A percentile compares a stretch with the other conserved stretches of the same genome.
Conservation (phyloP, 148 eudicot species). For the Rhododendron vialii region DNA sequence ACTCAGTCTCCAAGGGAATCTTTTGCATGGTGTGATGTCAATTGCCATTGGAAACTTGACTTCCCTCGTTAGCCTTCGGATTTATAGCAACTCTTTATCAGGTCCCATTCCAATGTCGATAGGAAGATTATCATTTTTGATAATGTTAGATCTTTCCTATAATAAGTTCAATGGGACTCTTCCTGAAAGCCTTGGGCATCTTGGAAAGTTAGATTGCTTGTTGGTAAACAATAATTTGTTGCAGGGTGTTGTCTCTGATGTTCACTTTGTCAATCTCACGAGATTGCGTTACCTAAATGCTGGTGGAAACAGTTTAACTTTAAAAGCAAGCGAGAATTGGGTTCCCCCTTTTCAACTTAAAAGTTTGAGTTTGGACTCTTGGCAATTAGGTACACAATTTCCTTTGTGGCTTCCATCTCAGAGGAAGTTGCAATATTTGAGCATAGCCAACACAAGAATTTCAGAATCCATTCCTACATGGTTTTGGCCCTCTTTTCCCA, state of each 20-base stretch:
- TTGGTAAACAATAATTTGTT: not conserved
- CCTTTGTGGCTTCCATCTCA: conserved; percentile 9
- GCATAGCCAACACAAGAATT: not conserved
- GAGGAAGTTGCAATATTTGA: not conserved
- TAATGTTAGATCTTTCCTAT: not conserved
- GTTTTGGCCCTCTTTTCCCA: not conserved
- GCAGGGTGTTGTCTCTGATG: conserved; percentile 15
- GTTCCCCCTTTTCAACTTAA: conserved; percentile 15
- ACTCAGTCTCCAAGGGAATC: not conserved
- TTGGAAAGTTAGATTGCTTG: conserved; percentile 6
- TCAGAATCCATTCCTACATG: conserved; percentile 1
- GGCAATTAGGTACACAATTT: conserved; percentile 11
- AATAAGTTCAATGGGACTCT: conserved; percentile 15
- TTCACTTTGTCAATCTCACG: conserved; percentile 18
- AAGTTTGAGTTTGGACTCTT: not conserved
- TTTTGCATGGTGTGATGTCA: conserved; percentile 2
- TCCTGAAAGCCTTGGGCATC: conserved; percentile 17
- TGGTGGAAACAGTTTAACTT: conserved; percentile 11
- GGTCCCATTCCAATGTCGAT: conserved; percentile 2
- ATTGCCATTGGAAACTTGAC: conserved; percentile 10
- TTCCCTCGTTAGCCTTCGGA: not conserved
- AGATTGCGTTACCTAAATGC: not conserved
- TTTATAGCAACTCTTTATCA: not conserved
- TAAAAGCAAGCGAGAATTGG: conserved; percentile 6
- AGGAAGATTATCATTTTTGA: not conserved